Conservation (phyloP, 345 rosid species). For the Draba incana region DNA sequence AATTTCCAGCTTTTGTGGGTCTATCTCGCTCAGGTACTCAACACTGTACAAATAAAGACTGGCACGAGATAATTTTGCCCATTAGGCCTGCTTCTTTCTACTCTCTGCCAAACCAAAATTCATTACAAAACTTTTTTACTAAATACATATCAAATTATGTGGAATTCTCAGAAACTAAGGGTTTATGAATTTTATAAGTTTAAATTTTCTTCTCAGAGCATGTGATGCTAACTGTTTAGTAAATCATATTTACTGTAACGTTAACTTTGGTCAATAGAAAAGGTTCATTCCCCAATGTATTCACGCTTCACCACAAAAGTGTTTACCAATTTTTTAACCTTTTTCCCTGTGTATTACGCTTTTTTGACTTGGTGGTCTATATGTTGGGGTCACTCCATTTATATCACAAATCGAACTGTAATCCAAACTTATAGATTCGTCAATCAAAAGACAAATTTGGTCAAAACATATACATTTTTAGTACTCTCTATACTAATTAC, state of each 20-base stretch:
- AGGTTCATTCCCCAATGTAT: constrained; percentile 39
- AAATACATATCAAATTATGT: neutral
- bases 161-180: neutral
- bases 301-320: constrained; percentile 43
- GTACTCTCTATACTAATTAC: constrained; percentile 32
- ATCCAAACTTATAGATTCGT: constrained; percentile 17
- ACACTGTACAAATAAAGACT: constrained; percentile 31
- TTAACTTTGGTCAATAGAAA: constrained; percentile 31
- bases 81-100: constrained; percentile 34
- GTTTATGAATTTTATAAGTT: neutral
- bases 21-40: constrained; percentile 39
- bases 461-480: constrained; percentile 43
- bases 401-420: constrained; percentile 25
- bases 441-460: constrained; percentile 16
- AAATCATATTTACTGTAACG: constrained; percentile 26
- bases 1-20: constrained; percentile 41
- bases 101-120: constrained; percentile 10
- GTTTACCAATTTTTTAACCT: constrained; percentile 10
- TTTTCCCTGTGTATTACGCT: constrained; percentile 28
- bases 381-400: constrained; percentile 17
- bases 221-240: constrained; percentile 19
- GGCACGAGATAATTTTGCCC: constrained; percentile 30
- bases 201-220: neutral
- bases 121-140: neutral
- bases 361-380: constrained; percentile 38